Evolutionary conservation across 2,329 filamentous ascomycete species (phyloP).

Genomic region (Chrysoporthe austroafricana): DNA sequence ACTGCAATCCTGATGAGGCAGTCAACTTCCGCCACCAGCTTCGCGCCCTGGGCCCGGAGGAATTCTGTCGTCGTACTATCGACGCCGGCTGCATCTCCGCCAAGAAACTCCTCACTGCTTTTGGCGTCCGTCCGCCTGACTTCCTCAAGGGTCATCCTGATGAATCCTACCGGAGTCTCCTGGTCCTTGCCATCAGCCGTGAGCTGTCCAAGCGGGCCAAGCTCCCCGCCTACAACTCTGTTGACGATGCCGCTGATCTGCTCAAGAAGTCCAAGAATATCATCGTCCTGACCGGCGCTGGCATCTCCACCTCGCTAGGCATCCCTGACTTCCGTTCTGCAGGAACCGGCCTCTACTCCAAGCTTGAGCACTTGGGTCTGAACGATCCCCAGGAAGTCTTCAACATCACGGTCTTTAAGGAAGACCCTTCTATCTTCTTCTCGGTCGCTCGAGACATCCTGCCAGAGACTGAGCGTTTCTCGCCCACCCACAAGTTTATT

Average conservation of each 20-base stretch:
- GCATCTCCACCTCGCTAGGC: conserved; percentile 93
- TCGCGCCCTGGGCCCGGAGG: conserved; percentile 74
- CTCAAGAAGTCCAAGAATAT: conserved; percentile 79
- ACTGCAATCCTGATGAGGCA: conserved; percentile 71
- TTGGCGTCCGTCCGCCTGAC: conserved; percentile 73
- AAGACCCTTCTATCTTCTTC: conserved; percentile 90
- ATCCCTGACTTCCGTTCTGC: conserved; percentile 98
- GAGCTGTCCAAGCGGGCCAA: conserved; percentile 84
- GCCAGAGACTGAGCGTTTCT: conserved; percentile 77
- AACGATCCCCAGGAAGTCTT: conserved; percentile 94
- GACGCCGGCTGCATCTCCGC: conserved; percentile 71
- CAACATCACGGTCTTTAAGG: conserved; percentile 82
- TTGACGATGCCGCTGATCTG: conserved; percentile 84
- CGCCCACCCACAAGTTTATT: conserved; percentile 94
- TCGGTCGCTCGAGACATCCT: conserved; percentile 88
- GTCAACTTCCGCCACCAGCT: conserved; percentile 70
- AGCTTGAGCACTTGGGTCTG: conserved; percentile 76
- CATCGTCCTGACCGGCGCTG: conserved; percentile 91
- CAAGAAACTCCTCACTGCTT: conserved; percentile 84
- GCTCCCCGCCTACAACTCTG: conserved; percentile 76
- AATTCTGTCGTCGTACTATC: conserved; percentile 76
- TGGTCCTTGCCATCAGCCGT: conserved; percentile 77
- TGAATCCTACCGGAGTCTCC: conserved; percentile 72
- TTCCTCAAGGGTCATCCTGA: conserved; percentile 77
- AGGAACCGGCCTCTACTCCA: conserved; percentile 87